Percentiles rank a stretch among this genome's conserved stretches.
These are phyloP conservation scores for Aureobasidium sp. DNA, from an alignment of 2,329 filamentous ascomycete genomes.

Conservation along the genomic window DNA sequence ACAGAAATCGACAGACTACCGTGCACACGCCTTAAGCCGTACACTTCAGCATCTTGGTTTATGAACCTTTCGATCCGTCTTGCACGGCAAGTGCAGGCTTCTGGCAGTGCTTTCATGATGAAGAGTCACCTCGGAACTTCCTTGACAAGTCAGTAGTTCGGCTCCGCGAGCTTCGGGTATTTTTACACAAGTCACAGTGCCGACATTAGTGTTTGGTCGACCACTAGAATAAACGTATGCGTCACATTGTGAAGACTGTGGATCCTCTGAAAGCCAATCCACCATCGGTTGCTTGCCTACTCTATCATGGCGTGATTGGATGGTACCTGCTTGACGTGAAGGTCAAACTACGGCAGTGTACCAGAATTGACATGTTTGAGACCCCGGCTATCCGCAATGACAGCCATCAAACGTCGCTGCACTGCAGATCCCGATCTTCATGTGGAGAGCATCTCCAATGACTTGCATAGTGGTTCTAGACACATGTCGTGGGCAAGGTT, in stretches of 20 bases:
- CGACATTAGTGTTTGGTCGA: neutral
- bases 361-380: constrained; percentile 14
- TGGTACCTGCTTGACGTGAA: constrained; percentile 5
- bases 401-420: constrained; percentile 13
- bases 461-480: neutral
- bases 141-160: constrained; percentile 11
- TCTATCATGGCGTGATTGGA: constrained; percentile 4
- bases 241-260: constrained; percentile 12
- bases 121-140: neutral
- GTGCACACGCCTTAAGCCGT: constrained; percentile 5
- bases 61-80: neutral
- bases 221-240: neutral
- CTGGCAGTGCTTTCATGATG: neutral
- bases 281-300: constrained; percentile 1
- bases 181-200: neutral
- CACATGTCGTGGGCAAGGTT: neutral
- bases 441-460: neutral
- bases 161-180: neutral
- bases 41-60: neutral
- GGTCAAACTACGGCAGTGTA: constrained; percentile 14
- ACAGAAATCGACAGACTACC: constrained; percentile 8
- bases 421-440: constrained; percentile 11
- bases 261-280: neutral
- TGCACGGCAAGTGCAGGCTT: constrained; percentile 12
- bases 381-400: constrained; percentile 7